Evolutionary conservation across 75 land plant genomes (phyloP), one percentile per base, ranked within the genome.

Genomic region (Selaginella tamariscina): DNA sequence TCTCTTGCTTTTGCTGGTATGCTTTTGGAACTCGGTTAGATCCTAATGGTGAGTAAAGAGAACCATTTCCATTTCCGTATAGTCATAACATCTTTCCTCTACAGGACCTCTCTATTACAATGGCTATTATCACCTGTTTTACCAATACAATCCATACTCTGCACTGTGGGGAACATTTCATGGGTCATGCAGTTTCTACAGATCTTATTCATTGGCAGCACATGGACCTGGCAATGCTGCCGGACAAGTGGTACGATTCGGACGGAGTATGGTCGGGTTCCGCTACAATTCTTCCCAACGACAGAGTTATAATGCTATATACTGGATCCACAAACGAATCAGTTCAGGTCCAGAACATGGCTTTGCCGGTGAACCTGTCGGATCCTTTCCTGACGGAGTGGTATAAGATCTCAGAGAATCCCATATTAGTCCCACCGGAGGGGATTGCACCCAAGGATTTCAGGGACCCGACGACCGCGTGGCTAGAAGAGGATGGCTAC

Each of bases 131-230:
- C 82, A 80, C 60, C 18, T 80, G 1, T 80, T 80, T 33, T 80
- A 80, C 69, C 82, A 81, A 29, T 81, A 74, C 30, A 81, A 81
- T 68, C 81, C 73, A 0, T 33, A 70, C 33, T 72, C 68, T 0
- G 67, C 71, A 1, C 56, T 73, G 59, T 81, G 81, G 82, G 81
- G 82, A 24, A 55, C 33, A 73, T 78, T 32, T 57, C 56, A 0
- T 81, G 81, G 82, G 81, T 1, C 82, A 81, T 70, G 81, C 82
- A 0, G 77, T 81, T 27, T 81, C 81, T 0, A 71, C 1, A 39
- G 82, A 81, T 71, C 70, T 81, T 20, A 32, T 81, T 0, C 71
- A 74, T 28, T 81, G 82, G 82, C 63, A 28, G 0, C 56, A 69
- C 23, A 54, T 74, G n/a, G 23, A 30, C 18, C 54, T 71, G 28